Evolutionary conservation across 2,329 filamentous ascomycete genomes (phyloP).

Genomic region (Stromatinia cepivora): DNA sequence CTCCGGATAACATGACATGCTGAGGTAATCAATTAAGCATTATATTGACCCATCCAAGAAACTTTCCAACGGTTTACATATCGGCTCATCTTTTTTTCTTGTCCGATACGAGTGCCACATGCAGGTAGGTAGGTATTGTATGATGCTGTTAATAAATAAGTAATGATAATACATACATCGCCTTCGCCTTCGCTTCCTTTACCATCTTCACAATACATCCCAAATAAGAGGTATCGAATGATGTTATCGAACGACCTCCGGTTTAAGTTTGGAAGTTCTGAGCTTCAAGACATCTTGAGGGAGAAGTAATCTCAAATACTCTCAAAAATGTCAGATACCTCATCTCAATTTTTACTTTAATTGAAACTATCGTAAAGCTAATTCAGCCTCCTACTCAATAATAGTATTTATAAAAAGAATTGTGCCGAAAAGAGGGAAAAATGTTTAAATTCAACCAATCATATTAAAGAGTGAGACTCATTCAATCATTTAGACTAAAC

Average conservation of each 20-base stretch:
- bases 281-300: constrained; percentile 9
- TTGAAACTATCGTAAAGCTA: constrained; percentile 12
- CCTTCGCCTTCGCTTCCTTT: no score
- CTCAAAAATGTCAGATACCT: neutral
- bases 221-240: neutral
- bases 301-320: neutral
- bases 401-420: neutral
- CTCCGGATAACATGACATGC: neutral
- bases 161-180: no score
- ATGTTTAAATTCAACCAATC: neutral
- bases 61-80: neutral
- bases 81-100: neutral
- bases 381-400: constrained; percentile 4
- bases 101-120: neutral
- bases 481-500: neutral
- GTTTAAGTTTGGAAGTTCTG: neutral
- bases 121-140: neutral
- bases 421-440: neutral
- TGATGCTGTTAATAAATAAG: no score
- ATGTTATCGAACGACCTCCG: neutral
- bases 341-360: neutral
- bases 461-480: neutral
- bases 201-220: neutral
- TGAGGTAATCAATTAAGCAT: neutral
- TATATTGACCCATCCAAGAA: neutral